phyloP scores from a whole-genome alignment of 257 asterid species.

The Petrea volubilis region DNA sequence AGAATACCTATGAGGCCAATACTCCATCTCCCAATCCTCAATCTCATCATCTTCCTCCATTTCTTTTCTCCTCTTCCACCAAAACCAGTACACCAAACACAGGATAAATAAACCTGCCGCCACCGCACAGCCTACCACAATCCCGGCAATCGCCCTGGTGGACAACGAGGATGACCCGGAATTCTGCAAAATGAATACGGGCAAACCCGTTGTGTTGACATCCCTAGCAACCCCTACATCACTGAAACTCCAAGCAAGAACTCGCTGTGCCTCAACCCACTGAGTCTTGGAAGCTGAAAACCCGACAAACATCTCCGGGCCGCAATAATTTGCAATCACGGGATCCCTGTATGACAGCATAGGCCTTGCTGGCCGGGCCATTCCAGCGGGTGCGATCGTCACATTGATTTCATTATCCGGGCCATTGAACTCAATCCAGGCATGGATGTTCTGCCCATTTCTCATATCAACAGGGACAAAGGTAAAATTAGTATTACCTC shows the following conservation, averaged over 20 bases:
- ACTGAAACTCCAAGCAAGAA: conserved; percentile 83
- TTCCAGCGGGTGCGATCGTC: conserved; percentile 64
- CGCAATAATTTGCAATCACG: conserved; percentile 45
- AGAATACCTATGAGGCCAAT: conserved; percentile 82
- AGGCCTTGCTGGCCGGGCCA: conserved; percentile 47
- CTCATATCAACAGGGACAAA: conserved; percentile 54
- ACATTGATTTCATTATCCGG: conserved; percentile 60
- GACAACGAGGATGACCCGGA: conserved; percentile 44
- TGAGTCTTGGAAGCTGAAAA: conserved; percentile 74
- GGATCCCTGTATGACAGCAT: conserved; percentile 42
- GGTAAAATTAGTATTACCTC: conserved; percentile 12
- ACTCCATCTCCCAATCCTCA: conserved; percentile 91
- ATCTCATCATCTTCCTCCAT: conserved; percentile 53
- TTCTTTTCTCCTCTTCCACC: conserved; percentile 49
- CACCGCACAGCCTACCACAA: conserved; percentile 49
- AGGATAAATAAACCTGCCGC: conserved; percentile 24
- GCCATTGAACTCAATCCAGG: conserved; percentile 76
- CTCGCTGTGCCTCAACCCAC: conserved; percentile 77
- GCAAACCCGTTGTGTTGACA: conserved; percentile 65
- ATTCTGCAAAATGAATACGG: conserved; percentile 42
- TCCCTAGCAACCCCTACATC: conserved; percentile 70
- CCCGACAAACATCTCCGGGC: conserved; percentile 61
- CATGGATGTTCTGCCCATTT: conserved; percentile 67
- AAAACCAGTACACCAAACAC: conserved; percentile 49
- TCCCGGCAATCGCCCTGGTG: conserved; percentile 52